Conservation (phyloP, 257 asterid species). For the Pogostemon cablin region DNA sequence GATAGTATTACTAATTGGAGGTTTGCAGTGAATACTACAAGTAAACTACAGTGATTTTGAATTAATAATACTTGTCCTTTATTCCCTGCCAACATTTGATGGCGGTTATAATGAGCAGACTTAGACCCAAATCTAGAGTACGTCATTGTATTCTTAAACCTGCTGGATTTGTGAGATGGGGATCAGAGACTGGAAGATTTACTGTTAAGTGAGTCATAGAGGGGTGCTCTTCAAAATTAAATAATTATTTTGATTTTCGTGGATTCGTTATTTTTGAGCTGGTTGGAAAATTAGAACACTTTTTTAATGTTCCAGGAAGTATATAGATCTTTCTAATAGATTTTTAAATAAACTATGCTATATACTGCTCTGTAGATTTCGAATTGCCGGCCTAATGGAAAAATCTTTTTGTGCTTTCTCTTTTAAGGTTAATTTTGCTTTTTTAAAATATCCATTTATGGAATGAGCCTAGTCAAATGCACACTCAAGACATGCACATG, state of each 20-base stretch:
- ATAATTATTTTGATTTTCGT: neutral
- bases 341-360: constrained; percentile 12
- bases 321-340: neutral
- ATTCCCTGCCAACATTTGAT: constrained; percentile 15
- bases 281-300: neutral
- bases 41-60: constrained; percentile 25
- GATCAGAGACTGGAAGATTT: constrained; percentile 1
- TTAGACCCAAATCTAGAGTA: constrained; percentile 12
- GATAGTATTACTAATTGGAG: neutral
- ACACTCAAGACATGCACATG: constrained; percentile 22
- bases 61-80: constrained; percentile 15
- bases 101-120: neutral
- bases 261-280: no score
- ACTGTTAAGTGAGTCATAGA: constrained; percentile 9
- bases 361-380: constrained; percentile 3
- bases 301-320: constrained; percentile 6
- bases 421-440: neutral
- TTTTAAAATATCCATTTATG: neutral
- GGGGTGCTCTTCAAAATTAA: constrained; percentile 8
- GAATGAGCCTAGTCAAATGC: constrained; percentile 4
- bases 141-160: neutral
- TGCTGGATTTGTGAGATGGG: constrained; percentile 20
- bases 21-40: constrained; percentile 16
- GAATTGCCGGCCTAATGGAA: neutral
- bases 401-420: constrained; percentile 5